phyloP scores from a whole-genome alignment of 192 early-diverging fungal species.

The Entophlyctis luteolus region DNA sequence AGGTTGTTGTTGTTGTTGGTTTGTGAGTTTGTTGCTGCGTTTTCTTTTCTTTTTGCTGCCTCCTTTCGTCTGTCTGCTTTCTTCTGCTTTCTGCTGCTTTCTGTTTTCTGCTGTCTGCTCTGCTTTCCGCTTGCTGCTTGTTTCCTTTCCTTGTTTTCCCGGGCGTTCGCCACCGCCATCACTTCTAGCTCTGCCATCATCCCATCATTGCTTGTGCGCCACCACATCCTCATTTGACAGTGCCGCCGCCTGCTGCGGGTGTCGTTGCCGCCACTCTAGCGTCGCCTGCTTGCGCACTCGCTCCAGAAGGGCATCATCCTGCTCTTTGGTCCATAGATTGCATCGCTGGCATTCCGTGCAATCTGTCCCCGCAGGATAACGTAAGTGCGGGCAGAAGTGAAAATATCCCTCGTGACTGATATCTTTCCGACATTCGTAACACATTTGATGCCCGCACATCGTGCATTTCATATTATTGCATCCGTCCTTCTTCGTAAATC shows the following conservation, averaged over 20 bases:
- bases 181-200: no score
- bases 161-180: no score
- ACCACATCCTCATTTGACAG: background rate
- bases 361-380: constrained; percentile 39
- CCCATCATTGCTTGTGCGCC: background rate
- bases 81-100: background rate
- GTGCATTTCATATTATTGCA: constrained; percentile 66
- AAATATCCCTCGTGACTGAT: constrained; percentile 50
- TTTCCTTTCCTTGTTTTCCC: no score
- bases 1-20: background rate
- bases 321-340: constrained; percentile 54
- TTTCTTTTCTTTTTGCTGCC: background rate
- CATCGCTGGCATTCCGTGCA: constrained; percentile 53
- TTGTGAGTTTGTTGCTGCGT: background rate
- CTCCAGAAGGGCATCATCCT: constrained; percentile 43
- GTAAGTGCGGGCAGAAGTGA: constrained; percentile 64
- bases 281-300: constrained; percentile 44
- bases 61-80: no score
- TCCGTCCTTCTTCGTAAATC: constrained; percentile 55
- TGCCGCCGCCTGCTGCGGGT: no score
- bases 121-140: no score
- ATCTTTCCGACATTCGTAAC: constrained; percentile 61
- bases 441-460: constrained; percentile 58
- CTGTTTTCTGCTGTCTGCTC: no score
- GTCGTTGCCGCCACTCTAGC: constrained; percentile 33